Evolutionary conservation across 257 asterid species (phyloP).

Genomic region (Solanum clarkiae): DNA sequence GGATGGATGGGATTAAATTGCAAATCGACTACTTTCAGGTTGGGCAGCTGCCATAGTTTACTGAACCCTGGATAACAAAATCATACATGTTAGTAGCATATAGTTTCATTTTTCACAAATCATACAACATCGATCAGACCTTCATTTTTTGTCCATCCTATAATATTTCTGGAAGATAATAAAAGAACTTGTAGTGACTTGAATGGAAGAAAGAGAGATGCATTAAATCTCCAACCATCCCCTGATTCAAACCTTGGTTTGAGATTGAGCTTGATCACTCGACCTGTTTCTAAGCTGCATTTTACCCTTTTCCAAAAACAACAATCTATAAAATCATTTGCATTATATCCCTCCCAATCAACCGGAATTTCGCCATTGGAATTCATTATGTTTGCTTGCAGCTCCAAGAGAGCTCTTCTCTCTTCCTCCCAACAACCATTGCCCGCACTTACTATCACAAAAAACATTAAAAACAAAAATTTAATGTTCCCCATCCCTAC

Average conservation of each 20-base stretch:
- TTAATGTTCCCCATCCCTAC: background rate
- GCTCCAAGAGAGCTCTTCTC: background rate
- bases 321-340: background rate
- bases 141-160: background rate
- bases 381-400: background rate
- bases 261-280: background rate
- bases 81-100: background rate
- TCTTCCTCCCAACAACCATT: background rate
- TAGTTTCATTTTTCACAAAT: background rate
- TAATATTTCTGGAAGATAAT: background rate
- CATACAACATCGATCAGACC: background rate
- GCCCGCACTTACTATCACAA: background rate
- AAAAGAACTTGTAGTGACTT: background rate
- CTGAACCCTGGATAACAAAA: background rate
- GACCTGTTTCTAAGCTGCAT: background rate
- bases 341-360: background rate
- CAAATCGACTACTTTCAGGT: background rate
- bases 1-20: background rate
- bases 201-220: background rate
- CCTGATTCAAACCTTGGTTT: background rate
- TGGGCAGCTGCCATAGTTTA: background rate
- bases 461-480: background rate
- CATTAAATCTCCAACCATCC: background rate
- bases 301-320: background rate
- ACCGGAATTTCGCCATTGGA: background rate